Evolutionary conservation across 768 basidiomycete genomes (phyloP).

Genomic region (Hypsizygus marmoreus): DNA sequence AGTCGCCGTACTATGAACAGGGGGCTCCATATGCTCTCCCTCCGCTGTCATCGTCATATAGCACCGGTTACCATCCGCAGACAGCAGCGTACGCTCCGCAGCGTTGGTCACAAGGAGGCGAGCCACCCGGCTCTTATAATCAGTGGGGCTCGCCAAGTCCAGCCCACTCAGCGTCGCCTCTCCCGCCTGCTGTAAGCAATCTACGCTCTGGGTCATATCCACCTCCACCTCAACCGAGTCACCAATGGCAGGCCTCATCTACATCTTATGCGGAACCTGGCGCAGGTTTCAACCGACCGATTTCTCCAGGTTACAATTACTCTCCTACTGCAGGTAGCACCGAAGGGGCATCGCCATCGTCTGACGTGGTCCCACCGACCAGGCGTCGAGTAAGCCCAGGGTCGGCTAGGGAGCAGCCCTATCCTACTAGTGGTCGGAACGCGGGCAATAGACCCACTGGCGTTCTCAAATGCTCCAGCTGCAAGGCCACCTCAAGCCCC

Average conservation of each 20-base stretch:
- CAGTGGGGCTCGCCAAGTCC: constrained; percentile 33
- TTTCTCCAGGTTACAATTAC: constrained; percentile 39
- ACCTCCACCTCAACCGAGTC: constrained; percentile 31
- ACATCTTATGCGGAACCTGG: constrained; percentile 24
- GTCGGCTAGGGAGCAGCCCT: constrained; percentile 45
- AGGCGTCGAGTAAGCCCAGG: constrained; percentile 58
- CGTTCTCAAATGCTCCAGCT: constrained; percentile 73
- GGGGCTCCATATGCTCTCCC: constrained; percentile 40
- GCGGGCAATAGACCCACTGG: constrained; percentile 73
- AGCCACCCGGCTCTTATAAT: constrained; percentile 21
- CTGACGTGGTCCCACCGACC: constrained; percentile 58
- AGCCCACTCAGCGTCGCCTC: constrained; percentile 29
- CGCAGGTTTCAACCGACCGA: constrained; percentile 8
- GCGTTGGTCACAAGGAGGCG: constrained; percentile 42
- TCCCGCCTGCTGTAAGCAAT: constrained; percentile 32
- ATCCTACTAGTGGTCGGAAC: constrained; percentile 44
- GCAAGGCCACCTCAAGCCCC: constrained; percentile 79
- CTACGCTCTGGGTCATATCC: constrained; percentile 34
- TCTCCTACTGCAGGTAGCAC: constrained; percentile 33
- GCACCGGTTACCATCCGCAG: constrained; percentile 36
- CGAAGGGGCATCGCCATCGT: constrained; percentile 27
- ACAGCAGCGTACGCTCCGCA: constrained; percentile 39
- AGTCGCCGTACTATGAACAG: constrained; percentile 45
- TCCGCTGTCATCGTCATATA: constrained; percentile 38
- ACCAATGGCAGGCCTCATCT: constrained; percentile 46